Base-by-base conservation (phyloP, 129 eudicot genomes). In the Arctium minus region DNA sequence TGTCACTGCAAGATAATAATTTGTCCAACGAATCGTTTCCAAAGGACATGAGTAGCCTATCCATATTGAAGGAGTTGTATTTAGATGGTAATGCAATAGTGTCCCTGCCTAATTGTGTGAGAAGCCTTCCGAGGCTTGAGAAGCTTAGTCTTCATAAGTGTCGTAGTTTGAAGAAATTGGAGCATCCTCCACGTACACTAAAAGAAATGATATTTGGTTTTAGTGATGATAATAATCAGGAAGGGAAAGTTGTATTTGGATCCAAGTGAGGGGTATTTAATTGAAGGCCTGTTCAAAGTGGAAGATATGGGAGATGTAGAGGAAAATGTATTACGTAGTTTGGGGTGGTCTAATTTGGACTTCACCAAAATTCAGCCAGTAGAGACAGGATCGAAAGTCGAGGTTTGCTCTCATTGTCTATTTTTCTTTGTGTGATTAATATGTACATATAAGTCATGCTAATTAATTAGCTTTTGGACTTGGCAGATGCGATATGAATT, bases 401-500 rank as follows among this genome's bases (percentile, higher is more conserved):
- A 70, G 77, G 77, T 79, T 22, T 22, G 27, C 0, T 46, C 44
- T 35, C 68, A 42, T 27, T 17, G 8, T 70, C 40, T 44, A 6
- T 68, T 33, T 33, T 33, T 33, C 3, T 12, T 67, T 30, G 17
- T 79, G 31, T 79, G 65, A 78, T 18, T 29, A 22, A 11, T n/a
- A 2, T 69, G 11, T n/a, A n/a, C 1, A n/a, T 77, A 29, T 39
- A 78, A 12, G 67, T 67, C 39, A 27, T 12, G 6, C 5, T 73
- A 4, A 0, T 22, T 22, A 22, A n/a, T n/a, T n/a, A 17, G 76
- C 3, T 75, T 77, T 8, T 77, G 27, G 0, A 18, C 32, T 50
- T 79, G 38, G 75, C 74, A 79, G 82, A 79, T 67, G 67, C 67
- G 38, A 18, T 79, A 80, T 71, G 83, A 80, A 46, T 80, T 71